Base-by-base conservation (phyloP, 768 basidiomycete species). In the Lyophyllum shimeji region DNA sequence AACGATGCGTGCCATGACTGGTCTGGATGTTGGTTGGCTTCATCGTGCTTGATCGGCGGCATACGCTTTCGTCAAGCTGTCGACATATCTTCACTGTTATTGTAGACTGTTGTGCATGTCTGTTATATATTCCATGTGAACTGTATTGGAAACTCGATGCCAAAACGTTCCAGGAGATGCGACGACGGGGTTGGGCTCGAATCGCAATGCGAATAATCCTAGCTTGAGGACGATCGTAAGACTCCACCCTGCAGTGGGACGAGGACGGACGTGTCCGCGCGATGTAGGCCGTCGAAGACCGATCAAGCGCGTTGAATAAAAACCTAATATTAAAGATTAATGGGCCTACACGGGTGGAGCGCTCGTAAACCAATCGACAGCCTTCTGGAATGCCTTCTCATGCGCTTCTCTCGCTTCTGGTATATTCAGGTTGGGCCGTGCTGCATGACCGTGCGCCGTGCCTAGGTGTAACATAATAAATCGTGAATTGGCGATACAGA, bases 11-110 rank as follows among this genome's bases (percentile, higher is more conserved):
- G 79, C 76, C 48, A 90, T 93, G 89, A 91, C 87, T 20, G 88
- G 86, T 3, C 71, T 94, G 56, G 83, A 92, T 60, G 89, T 93
- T 44, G 91, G 91, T 7, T 94, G 90, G 90, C 72, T 94, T 25
- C 75, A 73, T 27, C 75, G 79, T 42, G 70, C 67, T 47, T 78
- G 58, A 66, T 57, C 31, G 8, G n/a, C 49, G 24, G 5, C 11
- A 9, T 17, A 8, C 27, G 18, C 34, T 39, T n/a, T 40, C 34
- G 18, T 3, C 39, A 33, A 40, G n/a, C 18, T 39, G 34, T 25
- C 4, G 23, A n/a, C 21, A 31, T 51, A 27, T 43, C 40, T 42
- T 29, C 34, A 9, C 33, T 37, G 29, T 33, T 18, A 49, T 23
- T 20, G 33, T 49, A 49, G 48, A 49, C 6, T 20, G 33, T 2